A percentile compares a stretch with the other conserved stretches of the same genome.
These are phyloP conservation scores for Boletus rex-veris DNA, from an alignment of 768 basidiomycete genomes.

Conservation along the genomic window DNA sequence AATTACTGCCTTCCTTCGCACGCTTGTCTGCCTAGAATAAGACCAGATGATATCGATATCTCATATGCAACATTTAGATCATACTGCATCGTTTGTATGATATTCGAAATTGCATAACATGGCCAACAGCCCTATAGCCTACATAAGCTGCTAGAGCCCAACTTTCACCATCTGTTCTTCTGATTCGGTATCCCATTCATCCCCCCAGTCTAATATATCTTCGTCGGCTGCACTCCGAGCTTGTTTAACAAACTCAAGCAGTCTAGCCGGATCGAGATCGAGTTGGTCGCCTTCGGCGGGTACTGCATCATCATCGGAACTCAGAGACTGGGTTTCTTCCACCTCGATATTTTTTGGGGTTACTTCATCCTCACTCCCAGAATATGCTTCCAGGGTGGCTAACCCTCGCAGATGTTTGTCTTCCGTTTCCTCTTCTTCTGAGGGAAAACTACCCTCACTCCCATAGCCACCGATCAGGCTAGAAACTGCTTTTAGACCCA, in stretches of 20 bases:
- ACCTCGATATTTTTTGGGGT: not conserved
- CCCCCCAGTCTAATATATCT: slow-evolving; percentile 32
- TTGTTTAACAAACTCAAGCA: slow-evolving; percentile 25
- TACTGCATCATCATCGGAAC: slow-evolving; percentile 15
- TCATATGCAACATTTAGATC: not conserved
- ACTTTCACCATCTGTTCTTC: slow-evolving; percentile 2
- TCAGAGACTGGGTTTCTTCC: slow-evolving; percentile 12
- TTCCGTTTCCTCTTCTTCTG: slow-evolving; percentile 20
- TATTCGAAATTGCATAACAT: slow-evolving; percentile 2
- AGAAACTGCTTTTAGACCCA: slow-evolving; percentile 52
- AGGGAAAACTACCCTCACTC: slow-evolving; percentile 43
- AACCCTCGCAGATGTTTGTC: slow-evolving; percentile 11
- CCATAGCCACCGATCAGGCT: slow-evolving; percentile 62
- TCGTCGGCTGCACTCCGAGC: slow-evolving; percentile 24
- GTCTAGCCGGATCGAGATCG: slow-evolving; percentile 19
- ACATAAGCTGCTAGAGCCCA: not conserved
- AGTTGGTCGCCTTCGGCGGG: slow-evolving; percentile 5
- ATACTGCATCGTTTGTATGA: slow-evolving; percentile 1
- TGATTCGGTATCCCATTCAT: slow-evolving; percentile 24
- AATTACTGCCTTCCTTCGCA: not conserved
- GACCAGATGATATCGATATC: slow-evolving; percentile 1
- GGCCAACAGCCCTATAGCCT: not conserved
- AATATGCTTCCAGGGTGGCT: slow-evolving; percentile 24
- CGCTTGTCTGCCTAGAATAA: not conserved
- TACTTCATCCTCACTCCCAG: slow-evolving; percentile 18